Conservation (phyloP, 2,329 filamentous ascomycete species). For the Acephala macrosclerotiorum region DNA sequence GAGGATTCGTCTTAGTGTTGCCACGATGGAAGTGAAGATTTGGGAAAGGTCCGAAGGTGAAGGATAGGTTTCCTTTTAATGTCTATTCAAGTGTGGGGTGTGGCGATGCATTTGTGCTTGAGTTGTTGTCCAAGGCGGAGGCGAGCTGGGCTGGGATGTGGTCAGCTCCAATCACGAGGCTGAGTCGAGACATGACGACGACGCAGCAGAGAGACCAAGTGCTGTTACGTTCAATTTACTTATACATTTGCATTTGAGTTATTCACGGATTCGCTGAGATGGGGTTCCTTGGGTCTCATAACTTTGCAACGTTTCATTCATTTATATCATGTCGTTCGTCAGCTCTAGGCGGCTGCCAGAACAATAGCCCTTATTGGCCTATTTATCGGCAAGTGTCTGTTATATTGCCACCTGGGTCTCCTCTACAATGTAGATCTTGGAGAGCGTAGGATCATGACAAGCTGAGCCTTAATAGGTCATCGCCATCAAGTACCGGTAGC, state of each 20-base stretch:
- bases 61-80: slow-evolving; percentile 11
- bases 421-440: too few species aligned
- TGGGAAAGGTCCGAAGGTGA: background rate
- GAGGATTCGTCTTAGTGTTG: slow-evolving; percentile 26
- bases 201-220: background rate
- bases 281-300: background rate
- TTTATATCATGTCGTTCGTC: slow-evolving; percentile 6
- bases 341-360: slow-evolving; percentile 14
- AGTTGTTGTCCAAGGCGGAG: slow-evolving; percentile 7
- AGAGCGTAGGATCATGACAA: too few species aligned
- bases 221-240: background rate
- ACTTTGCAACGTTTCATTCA: slow-evolving; percentile 15
- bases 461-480: too few species aligned
- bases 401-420: background rate
- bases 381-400: background rate
- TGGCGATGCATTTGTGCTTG: slow-evolving; percentile 24
- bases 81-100: slow-evolving; percentile 12
- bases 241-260: background rate
- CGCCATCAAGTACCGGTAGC: too few species aligned
- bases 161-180: slow-evolving; percentile 25
- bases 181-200: slow-evolving; percentile 15
- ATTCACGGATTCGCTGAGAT: background rate
- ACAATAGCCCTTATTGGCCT: background rate
- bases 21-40: slow-evolving; percentile 34
- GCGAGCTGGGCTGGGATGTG: slow-evolving; percentile 14